Percentiles rank a stretch among this genome's conserved stretches.
Evolutionary conservation across 371 early-diverging fungal species (phyloP).

Genomic region (Mucor racemosus): DNA sequence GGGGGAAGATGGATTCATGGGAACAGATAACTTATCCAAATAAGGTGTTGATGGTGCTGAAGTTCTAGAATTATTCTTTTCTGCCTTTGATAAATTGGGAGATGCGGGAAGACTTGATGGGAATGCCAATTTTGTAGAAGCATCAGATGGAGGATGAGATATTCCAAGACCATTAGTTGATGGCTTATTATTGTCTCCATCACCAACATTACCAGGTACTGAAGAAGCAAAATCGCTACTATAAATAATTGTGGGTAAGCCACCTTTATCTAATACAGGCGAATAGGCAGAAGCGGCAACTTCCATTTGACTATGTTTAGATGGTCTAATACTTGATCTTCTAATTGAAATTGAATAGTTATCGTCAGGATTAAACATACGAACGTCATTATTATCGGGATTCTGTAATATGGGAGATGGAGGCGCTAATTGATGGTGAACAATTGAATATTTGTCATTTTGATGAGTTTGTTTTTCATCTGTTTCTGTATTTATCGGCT

Average conservation of each 20-base stretch:
- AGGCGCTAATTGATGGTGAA: background rate
- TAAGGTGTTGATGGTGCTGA: background rate
- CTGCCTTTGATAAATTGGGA: background rate
- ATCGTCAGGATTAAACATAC: slow-evolving; percentile 48
- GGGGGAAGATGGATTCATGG: background rate
- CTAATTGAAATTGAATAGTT: slow-evolving; percentile 44
- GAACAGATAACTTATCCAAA: background rate
- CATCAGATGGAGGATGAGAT: slow-evolving; percentile 11
- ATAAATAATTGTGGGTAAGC: slow-evolving; percentile 24
- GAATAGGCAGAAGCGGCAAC: slow-evolving; percentile 15
- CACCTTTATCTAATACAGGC: slow-evolving; percentile 9
- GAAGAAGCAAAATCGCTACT: slow-evolving; percentile 6
- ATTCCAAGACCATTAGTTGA: slow-evolving; percentile 20
- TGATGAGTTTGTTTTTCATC: background rate
- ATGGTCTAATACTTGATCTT: slow-evolving; percentile 30
- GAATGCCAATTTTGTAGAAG: background rate
- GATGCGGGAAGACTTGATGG: background rate
- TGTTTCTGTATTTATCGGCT: slow-evolving; percentile 8
- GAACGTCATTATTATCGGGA: slow-evolving; percentile 32
- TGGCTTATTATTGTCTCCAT: background rate
- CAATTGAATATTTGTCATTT: slow-evolving; percentile 2
- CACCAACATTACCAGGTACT: background rate
- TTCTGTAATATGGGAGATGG: slow-evolving; percentile 17
- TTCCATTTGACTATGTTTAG: slow-evolving; percentile 28
- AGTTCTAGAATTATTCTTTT: background rate